Conservation (phyloP, 352 stramenopile genomes). For the Pythium myriotylum region DNA sequence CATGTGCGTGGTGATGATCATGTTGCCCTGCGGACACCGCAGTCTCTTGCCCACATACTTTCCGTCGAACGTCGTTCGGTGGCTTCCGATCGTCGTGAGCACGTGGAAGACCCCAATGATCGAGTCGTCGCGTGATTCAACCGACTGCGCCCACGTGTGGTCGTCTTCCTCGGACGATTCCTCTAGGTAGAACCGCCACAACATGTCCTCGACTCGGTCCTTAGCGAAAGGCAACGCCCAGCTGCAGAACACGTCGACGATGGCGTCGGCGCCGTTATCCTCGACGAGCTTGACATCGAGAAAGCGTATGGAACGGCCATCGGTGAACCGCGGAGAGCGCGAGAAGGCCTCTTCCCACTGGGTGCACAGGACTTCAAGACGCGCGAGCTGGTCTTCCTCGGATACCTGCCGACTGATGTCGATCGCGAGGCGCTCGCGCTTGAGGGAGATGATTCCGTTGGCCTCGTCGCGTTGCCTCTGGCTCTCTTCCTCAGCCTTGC, state of each 20-base stretch:
- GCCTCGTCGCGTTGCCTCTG: conserved; percentile 4
- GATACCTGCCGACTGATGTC: conserved; percentile 16
- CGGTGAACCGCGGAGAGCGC: not conserved
- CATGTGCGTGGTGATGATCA: conserved; percentile 8
- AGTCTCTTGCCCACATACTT: conserved; percentile 18
- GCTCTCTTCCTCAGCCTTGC: conserved; percentile 4
- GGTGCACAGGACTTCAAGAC: conserved; percentile 3
- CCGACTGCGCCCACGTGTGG: conserved; percentile 1
- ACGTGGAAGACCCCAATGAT: conserved; percentile 10
- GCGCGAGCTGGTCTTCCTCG: conserved; percentile 21
- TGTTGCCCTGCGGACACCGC: not conserved
- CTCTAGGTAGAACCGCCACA: conserved; percentile 17
- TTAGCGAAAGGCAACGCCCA: conserved; percentile 10
- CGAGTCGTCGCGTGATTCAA: conserved; percentile 4
- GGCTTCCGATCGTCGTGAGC: conserved; percentile 7
- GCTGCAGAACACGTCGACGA: conserved; percentile 7
- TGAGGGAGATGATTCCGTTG: not conserved
- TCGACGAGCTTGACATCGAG: conserved; percentile 3
- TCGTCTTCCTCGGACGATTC: not conserved
- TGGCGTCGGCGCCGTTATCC: not conserved
- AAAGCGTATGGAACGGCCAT: conserved; percentile 2
- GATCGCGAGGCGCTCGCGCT: conserved; percentile 10
- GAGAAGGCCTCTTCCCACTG: conserved; percentile 14
- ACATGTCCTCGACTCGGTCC: conserved; percentile 7
- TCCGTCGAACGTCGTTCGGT: conserved; percentile 9